phyloP scores from a whole-genome alignment of 768 basidiomycete genomes.

The Neoboletus subvelutipes region DNA sequence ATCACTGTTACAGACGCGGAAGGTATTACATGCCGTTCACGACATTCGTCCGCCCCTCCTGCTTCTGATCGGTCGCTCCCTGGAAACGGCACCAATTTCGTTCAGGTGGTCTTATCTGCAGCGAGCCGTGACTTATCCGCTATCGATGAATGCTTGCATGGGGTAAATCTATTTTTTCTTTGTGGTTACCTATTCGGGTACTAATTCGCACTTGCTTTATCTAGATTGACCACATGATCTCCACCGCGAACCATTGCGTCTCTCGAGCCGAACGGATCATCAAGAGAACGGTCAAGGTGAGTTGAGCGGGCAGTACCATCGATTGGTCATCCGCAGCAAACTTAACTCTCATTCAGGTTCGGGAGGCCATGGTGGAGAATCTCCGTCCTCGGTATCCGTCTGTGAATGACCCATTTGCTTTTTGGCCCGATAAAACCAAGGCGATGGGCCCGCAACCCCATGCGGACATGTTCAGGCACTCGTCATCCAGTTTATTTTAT shows the following conservation, averaged over 20 bases:
- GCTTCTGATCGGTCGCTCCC: constrained; percentile 22
- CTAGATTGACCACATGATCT: constrained; percentile 58
- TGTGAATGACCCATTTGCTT: constrained; percentile 20
- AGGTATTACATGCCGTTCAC: constrained; percentile 20
- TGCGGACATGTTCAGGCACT: constrained; percentile 3
- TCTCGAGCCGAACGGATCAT: constrained; percentile 57
- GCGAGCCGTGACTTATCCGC: constrained; percentile 56
- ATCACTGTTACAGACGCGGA: constrained; percentile 27
- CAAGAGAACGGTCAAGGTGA: constrained; percentile 54
- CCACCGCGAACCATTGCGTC: constrained; percentile 54
- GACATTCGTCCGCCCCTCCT: constrained; percentile 1
- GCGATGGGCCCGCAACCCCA: not conserved
- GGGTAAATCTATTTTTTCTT: constrained; percentile 42
- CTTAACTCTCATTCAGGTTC: constrained; percentile 39
- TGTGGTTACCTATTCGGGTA: constrained; percentile 6
- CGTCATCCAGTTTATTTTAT: constrained; percentile 19
- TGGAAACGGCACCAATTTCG: constrained; percentile 41
- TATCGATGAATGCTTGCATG: constrained; percentile 52
- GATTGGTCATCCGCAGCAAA: constrained; percentile 3
- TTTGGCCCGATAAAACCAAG: constrained; percentile 13
- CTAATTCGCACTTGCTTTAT: constrained; percentile 3
- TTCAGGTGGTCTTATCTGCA: constrained; percentile 49
- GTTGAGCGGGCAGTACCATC: constrained; percentile 10
- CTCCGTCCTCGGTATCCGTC: constrained; percentile 36
- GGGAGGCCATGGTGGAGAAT: constrained; percentile 45